phyloP scores from a whole-genome alignment of 805 yeast genomes.

The Candida stauntonica region DNA sequence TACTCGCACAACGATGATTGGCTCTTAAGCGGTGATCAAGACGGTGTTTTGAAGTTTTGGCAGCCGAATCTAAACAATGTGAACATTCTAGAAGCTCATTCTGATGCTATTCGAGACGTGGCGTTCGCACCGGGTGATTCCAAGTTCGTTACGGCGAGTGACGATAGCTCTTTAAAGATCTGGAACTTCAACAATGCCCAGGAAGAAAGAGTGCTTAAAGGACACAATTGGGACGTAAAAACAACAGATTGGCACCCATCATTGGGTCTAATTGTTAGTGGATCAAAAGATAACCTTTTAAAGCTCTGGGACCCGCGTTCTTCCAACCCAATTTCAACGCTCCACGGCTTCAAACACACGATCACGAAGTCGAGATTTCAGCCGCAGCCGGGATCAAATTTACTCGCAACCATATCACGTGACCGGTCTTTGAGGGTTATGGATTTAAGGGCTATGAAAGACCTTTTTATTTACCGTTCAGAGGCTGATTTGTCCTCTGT shows the following conservation, averaged over 20 bases:
- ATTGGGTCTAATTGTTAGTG: conserved; percentile 82
- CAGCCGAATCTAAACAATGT: conserved; percentile 97
- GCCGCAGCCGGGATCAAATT: conserved; percentile 60
- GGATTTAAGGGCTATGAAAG: conserved; percentile 83
- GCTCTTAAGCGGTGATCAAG: conserved; percentile 91
- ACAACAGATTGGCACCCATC: conserved; percentile 95
- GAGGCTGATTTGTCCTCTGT: conserved; percentile 83
- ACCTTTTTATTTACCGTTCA: conserved; percentile 66
- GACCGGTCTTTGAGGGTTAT: conserved; percentile 86
- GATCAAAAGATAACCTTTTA: conserved; percentile 91
- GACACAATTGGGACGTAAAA: conserved; percentile 99
- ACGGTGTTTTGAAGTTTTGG: conserved; percentile 91
- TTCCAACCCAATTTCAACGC: conserved; percentile 66
- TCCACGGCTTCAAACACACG: conserved; percentile 92
- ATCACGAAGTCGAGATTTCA: conserved; percentile 85
- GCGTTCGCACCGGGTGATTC: conserved; percentile 88
- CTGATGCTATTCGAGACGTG: conserved; percentile 80
- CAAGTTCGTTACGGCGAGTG: conserved; percentile 90
- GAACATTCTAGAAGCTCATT: conserved; percentile 70
- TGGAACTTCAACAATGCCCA: conserved; percentile 91
- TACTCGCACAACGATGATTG: conserved; percentile 92
- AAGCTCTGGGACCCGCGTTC: conserved; percentile 96
- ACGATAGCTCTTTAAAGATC: conserved; percentile 83
- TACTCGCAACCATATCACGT: conserved; percentile 82
- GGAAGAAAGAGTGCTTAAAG: conserved; percentile 75